phyloP scores from a whole-genome alignment of 2,329 filamentous ascomycete species.

The Pyrenochaeta sp. region DNA sequence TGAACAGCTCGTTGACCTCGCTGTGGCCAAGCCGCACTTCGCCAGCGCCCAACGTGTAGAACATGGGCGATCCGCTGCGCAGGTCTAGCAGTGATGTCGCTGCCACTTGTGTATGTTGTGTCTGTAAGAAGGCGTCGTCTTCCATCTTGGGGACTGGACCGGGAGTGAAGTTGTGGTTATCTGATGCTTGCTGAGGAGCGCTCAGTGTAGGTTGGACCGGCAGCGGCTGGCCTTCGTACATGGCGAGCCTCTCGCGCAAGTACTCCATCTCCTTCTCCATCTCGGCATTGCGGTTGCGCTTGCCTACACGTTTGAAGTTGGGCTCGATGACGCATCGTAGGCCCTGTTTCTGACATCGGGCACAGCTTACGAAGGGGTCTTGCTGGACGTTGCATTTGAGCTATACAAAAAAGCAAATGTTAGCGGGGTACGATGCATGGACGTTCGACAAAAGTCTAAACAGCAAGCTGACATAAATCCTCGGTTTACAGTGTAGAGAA shows the following conservation, averaged over 20 bases:
- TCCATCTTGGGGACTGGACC: slow-evolving; percentile 35
- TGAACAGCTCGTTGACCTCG: slow-evolving; percentile 66
- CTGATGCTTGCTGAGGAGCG: slow-evolving; percentile 32
- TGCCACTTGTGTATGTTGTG: slow-evolving; percentile 49
- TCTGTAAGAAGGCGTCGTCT: slow-evolving; percentile 47
- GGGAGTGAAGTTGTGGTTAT: slow-evolving; percentile 32
- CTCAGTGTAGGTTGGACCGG: slow-evolving; percentile 36
- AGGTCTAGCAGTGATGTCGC: slow-evolving; percentile 52
- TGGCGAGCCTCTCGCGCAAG: slow-evolving; percentile 64
- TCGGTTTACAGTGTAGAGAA: not conserved
- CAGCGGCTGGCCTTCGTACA: slow-evolving; percentile 64
- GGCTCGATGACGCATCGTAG: slow-evolving; percentile 87
- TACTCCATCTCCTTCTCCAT: slow-evolving; percentile 83
- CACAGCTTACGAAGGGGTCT: slow-evolving; percentile 80
- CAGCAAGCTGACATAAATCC: not conserved
- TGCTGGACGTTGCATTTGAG: slow-evolving; percentile 85
- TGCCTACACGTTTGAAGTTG: slow-evolving; percentile 85
- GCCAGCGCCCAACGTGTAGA: slow-evolving; percentile 66
- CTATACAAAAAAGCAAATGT: slow-evolving; percentile 53
- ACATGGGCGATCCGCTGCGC: slow-evolving; percentile 60
- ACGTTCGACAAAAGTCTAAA: slow-evolving; percentile 2
- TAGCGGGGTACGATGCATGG: slow-evolving; percentile 17
- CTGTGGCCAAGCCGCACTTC: slow-evolving; percentile 54
- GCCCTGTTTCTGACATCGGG: slow-evolving; percentile 79
- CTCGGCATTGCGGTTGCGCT: slow-evolving; percentile 83